Percentiles rank a stretch among this genome's conserved stretches.
Evolutionary conservation across 257 asterid genomes (phyloP).

Genomic region (Petrea volubilis): DNA sequence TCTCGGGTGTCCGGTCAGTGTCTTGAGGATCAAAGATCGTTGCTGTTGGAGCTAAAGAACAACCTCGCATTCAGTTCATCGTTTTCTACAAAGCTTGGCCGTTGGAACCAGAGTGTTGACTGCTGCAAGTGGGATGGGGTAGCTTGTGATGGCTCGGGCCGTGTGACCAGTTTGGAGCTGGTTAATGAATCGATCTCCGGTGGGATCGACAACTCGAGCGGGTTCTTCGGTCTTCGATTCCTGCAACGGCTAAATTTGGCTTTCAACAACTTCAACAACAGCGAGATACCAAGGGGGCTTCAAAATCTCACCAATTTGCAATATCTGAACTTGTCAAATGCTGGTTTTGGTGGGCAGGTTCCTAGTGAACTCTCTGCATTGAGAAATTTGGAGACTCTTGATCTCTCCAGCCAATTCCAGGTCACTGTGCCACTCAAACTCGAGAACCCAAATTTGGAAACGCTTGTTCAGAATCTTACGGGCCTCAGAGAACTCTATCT

Average conservation of each 20-base stretch:
- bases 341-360: conserved; percentile 56
- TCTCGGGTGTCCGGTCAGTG: conserved; percentile 41
- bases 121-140: conserved; percentile 69
- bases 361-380: conserved; percentile 38
- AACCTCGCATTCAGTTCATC: conserved; percentile 14
- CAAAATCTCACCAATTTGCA: conserved; percentile 38
- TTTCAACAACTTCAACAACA: conserved; percentile 31
- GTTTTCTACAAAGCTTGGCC: conserved; percentile 37
- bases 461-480: conserved; percentile 40
- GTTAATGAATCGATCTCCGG: conserved; percentile 32
- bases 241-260: conserved; percentile 55
- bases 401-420: conserved; percentile 39
- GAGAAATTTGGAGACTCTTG: conserved; percentile 39
- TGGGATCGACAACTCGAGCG: conserved; percentile 40
- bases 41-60: conserved; percentile 43
- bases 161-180: conserved; percentile 43
- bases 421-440: conserved; percentile 29
- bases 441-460: conserved; percentile 44
- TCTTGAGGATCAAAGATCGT: conserved; percentile 36
- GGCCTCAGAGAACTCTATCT: conserved; percentile 50
- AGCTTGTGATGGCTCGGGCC: conserved; percentile 52
- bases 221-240: conserved; percentile 39
- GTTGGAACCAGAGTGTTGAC: conserved; percentile 40
- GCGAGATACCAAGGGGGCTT: conserved; percentile 43
- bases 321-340: conserved; percentile 50